Evolutionary conservation across 2,329 filamentous ascomycete species (phyloP), one percentile per base, ranked within the genome.

Genomic region (Ceratocystis smalleyi): DNA sequence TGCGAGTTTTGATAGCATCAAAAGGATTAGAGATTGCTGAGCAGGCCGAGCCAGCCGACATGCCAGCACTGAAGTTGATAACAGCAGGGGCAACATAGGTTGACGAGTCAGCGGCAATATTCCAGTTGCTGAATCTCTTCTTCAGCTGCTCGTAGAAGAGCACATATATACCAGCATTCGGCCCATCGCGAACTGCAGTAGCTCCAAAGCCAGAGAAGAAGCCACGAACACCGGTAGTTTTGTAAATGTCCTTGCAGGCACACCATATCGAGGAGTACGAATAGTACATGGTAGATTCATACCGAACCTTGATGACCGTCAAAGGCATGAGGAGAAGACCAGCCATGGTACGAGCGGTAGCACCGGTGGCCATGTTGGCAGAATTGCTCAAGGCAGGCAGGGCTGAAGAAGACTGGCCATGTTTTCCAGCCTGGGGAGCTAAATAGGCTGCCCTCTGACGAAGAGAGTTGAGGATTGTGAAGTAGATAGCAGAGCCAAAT

Each of bases 201-300:
- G 92, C 94, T 51, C 94, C 94, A 71, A 95, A 96, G 1, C 94
- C 94, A 0, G 88, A 84, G 71, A 97, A 97, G 75, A 99, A 95
- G 0, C 92, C 94, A 35, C 86, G 83, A 2, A 88, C 64, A 0
- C 94, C 91, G 69, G 92, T 86, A 0, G 78, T 82, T 6, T 79
- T 78, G 62, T 86, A 76, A 32, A 97, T 96, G 69, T 94, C 89
- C 43, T 77, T 77, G 1, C 82, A 84, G 0, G 94, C 94, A 45
- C 83, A 79, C 49, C 81, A 75, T 27, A 97, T 78, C 1, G 89
- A 92, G 27, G 81, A 81, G 76, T 97, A 97, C 10, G 82, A 76
- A 2, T 83, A 77, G 76, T 96, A 99, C 54, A 92, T 77, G 67
- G 82, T 91, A 30, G 87, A 92, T 74, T 99, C 94, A 72, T 95